These are phyloP conservation scores for Spencermartinsiella europaea DNA, from an alignment of 805 yeast species.

Conservation along the genomic window DNA sequence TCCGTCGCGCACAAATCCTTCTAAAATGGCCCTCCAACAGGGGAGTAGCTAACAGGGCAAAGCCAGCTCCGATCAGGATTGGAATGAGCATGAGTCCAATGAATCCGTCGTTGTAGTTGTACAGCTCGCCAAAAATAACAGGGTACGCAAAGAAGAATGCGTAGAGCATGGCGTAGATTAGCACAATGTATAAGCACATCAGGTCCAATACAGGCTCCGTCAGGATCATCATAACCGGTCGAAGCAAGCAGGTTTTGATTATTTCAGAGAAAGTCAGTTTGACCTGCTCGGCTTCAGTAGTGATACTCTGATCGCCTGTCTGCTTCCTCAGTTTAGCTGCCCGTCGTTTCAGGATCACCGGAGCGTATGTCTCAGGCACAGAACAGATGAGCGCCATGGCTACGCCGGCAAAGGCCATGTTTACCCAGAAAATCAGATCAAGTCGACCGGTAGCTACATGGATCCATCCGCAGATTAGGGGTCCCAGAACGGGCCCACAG, in stretches of 20 bases:
- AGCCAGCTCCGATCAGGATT: slow-evolving; percentile 76
- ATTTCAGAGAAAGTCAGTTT: slow-evolving; percentile 64
- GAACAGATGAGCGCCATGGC: slow-evolving; percentile 62
- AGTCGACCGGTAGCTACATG: slow-evolving; percentile 56
- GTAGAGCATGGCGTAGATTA: slow-evolving; percentile 83
- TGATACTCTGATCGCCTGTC: slow-evolving; percentile 77
- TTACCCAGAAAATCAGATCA: slow-evolving; percentile 81
- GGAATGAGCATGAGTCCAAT: slow-evolving; percentile 89
- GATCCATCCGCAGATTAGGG: slow-evolving; percentile 82
- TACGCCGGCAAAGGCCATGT: slow-evolving; percentile 85
- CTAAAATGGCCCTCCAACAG: slow-evolving; percentile 59
- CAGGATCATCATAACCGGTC: slow-evolving; percentile 70
- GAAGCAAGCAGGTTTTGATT: slow-evolving; percentile 57
- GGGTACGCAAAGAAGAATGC: slow-evolving; percentile 97
- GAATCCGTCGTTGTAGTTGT: slow-evolving; percentile 69
- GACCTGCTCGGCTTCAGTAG: slow-evolving; percentile 95
- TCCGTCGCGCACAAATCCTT: slow-evolving; percentile 40
- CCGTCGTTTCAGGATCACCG: slow-evolving; percentile 68
- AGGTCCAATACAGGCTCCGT: slow-evolving; percentile 84
- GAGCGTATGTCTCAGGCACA: slow-evolving; percentile 93
- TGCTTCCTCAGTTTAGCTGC: slow-evolving; percentile 68
- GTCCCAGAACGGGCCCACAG: slow-evolving; percentile 89
- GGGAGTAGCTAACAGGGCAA: slow-evolving; percentile 73
- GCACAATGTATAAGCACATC: slow-evolving; percentile 79
- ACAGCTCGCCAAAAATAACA: slow-evolving; percentile 65